Evolutionary conservation across 2,329 filamentous ascomycete species (phyloP), one percentile per base, ranked within the genome.

Genomic region (Capronia americana): DNA sequence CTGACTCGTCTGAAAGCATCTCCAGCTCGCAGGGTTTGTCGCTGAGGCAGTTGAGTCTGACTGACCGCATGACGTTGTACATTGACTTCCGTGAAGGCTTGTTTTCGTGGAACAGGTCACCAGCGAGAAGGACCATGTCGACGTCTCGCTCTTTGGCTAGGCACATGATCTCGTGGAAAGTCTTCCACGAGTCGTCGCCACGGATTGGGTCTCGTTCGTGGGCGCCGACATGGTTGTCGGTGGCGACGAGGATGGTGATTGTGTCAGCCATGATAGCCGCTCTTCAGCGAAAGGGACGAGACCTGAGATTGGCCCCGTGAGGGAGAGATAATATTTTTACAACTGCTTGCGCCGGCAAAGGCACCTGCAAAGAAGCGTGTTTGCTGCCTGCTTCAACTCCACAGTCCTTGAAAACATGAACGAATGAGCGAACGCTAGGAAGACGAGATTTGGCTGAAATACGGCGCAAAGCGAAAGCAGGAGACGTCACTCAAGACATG

Each of bases 151-250:
- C 88, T 75, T 90, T 92, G 23, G 94, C 95, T 50, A 98, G 81
- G 70, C 88, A 90, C 90, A 99, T 92, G 68, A 97, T 88, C 79
- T 99, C 95, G 77, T 99, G 91, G 80, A 99, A 99, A 2, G 90
- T 92, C 76, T 89, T 90, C 93, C 94, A 98, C 79, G 93, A 97
- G 78, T 99, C 95, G 77, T 98, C 92, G 71, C 93, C 94, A n/a
- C 95, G 92, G 67, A 95, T 91, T 1, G 92, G 87, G 78, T 99
- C 93, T 73, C 93, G 89, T 80, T 99, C 95, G 75, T 92, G 92
- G 79, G 93, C 98, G 60, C 95, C 95, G 67, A 99, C 95, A 90
- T 99, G 95, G 73, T 96, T 98, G 78, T 99, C 95, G 17, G 94
- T 98, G 46, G 95, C 90, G 67, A 99, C 86, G 44, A 99, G 88